Evolutionary conservation across 2,329 filamentous ascomycete species (phyloP).

Genomic region (Diaporthe citrichinensis): DNA sequence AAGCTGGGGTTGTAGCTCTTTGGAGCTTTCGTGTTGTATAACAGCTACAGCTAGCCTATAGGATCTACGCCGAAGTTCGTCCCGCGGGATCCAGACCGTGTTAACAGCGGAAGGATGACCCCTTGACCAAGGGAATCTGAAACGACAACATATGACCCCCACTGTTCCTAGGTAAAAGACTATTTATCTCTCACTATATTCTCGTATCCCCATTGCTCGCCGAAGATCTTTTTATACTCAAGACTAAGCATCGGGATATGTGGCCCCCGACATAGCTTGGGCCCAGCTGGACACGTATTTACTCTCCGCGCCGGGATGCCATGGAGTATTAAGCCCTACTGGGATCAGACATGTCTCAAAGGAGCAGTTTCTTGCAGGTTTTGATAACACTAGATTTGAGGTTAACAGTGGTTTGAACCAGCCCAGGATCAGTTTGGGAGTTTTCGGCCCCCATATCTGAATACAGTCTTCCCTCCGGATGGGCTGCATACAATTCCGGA

Average conservation of each 20-base stretch:
- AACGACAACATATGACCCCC: neutral
- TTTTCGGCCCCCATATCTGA: neutral
- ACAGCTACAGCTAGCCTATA: slow-evolving; percentile 11
- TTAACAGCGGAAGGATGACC: slow-evolving; percentile 5
- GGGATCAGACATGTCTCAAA: neutral
- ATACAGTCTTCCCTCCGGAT: neutral
- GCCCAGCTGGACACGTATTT: slow-evolving; percentile 7
- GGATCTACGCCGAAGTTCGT: slow-evolving; percentile 26
- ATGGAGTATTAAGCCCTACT: neutral
- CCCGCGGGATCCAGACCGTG: slow-evolving; percentile 7
- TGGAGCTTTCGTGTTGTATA: slow-evolving; percentile 2
- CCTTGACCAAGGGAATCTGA: slow-evolving; percentile 6
- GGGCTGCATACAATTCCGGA: neutral
- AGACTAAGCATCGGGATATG: neutral
- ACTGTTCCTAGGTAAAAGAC: slow-evolving; percentile 1
- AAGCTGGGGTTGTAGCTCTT: neutral
- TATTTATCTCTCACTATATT: slow-evolving; percentile 1
- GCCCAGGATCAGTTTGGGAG: neutral
- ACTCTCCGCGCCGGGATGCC: slow-evolving; percentile 1
- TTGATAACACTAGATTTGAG: neutral
- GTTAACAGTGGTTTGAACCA: neutral
- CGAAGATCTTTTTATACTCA: neutral
- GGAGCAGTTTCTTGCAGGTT: neutral
- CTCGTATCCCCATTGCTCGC: neutral
- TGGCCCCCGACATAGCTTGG: slow-evolving; percentile 5